These are phyloP conservation scores for Luffa aegyptiaca DNA, from an alignment of 306 rosid species.

Conservation along the genomic window DNA sequence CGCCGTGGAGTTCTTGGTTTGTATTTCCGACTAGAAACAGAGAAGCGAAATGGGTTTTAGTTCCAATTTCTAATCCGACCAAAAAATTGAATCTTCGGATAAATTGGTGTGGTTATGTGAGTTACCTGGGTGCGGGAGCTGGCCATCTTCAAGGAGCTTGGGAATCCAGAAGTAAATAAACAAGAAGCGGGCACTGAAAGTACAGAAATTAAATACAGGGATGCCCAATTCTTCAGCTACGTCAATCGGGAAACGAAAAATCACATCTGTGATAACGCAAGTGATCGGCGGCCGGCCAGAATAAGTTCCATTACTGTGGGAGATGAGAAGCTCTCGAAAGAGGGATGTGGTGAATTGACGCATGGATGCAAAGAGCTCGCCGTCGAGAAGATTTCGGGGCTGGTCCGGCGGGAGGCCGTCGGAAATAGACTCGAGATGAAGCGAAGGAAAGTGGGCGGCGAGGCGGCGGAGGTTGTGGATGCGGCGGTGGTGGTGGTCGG, in stretches of 20 bases:
- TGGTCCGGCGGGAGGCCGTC: conserved; percentile 13
- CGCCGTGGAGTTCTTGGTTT: conserved; percentile 22
- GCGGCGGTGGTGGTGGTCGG: conserved; percentile 16
- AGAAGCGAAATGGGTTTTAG: neutral
- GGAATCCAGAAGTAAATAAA: conserved; percentile 34
- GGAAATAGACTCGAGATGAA: conserved; percentile 28
- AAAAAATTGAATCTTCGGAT: neutral
- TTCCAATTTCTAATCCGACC: neutral
- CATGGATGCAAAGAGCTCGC: neutral
- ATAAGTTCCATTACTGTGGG: neutral
- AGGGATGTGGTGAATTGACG: conserved; percentile 4
- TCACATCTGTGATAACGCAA: conserved; percentile 37
- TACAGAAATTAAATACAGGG: conserved; percentile 28
- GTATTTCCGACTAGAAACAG: conserved; percentile 27
- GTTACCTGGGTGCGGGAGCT: conserved; percentile 41
- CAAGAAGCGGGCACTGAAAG: conserved; percentile 25
- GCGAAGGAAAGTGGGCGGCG: conserved; percentile 15
- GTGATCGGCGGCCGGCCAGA: neutral
- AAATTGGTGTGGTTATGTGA: neutral
- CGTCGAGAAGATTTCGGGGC: conserved; percentile 11
- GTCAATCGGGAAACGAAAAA: conserved; percentile 17
- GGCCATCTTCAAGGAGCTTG: conserved; percentile 10
- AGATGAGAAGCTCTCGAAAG: conserved; percentile 19
- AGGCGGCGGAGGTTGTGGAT: conserved; percentile 13
- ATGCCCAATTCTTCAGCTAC: conserved; percentile 22